Base-by-base conservation (phyloP, 2,329 filamentous ascomycete genomes). In the Penicillium decumbens region DNA sequence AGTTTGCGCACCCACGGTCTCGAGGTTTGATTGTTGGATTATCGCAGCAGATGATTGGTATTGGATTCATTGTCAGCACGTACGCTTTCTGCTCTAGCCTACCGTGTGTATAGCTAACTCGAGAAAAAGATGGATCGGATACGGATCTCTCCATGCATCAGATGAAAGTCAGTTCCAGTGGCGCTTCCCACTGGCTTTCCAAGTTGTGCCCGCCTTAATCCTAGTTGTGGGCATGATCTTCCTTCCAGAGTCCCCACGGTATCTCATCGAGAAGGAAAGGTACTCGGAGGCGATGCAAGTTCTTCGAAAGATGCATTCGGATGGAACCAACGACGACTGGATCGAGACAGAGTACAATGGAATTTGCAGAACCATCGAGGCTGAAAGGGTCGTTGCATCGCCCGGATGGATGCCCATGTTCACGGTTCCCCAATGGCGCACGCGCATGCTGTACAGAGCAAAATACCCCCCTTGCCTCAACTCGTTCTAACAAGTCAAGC, bases 1-100 rank as follows among this genome's bases (percentile, higher is more conserved):
- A 85, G 62, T 77, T 80, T 46, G 80, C 82, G 0, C 75, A 80
- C 56, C 75, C 81, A 0, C 77, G 77, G 2, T 81, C 77, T 45
- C 76, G 82, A 58, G 81, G 81, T 6, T 62, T 71, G 41, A 68
- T 75, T 13, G 67, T 71, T 27, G 72, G 73, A 4, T 50, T 75
- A 6, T 57, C 72, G 20, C 73, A 75, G 50, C 74, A 73, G 61
- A 71, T 75, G 64, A 68, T 75, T 41, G 71, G 72, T 27, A 65
- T 73, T 55, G 73, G 73, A 3, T 74, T 72, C 49, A 63, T 75
- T 41, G 66, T 73, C 12, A 72, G 72, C 79, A 61, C 66, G 63
- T 67, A 63, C 50, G 64, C 45, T 40, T 38, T 33, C 13, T 12
- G 4, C 15, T 8, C 4, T 10, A 10, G 7, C n/a, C 9, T 2